These are phyloP conservation scores for Penicillium roqueforti DNA, from an alignment of 495 filamentous ascomycete genomes.

Conservation along the genomic window DNA sequence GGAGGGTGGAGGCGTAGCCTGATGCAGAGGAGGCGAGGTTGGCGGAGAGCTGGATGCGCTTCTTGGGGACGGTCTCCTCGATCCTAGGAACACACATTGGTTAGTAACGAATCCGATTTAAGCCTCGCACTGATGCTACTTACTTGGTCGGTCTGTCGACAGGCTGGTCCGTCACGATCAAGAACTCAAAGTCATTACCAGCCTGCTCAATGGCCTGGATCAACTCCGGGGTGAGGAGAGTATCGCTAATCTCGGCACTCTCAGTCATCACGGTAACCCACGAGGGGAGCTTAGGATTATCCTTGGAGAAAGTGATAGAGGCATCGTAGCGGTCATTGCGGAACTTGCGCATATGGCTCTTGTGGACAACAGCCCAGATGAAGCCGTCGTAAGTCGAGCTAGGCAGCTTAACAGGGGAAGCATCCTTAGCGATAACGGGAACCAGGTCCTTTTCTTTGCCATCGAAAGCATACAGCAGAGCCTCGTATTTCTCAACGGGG, in stretches of 20 bases:
- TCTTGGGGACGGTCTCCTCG: conserved; percentile 77
- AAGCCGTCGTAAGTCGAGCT: conserved; percentile 86
- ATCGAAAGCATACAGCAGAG: conserved; percentile 80
- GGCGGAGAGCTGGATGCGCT: conserved; percentile 76
- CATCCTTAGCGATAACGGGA: conserved; percentile 52
- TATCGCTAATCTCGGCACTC: conserved; percentile 90
- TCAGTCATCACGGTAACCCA: conserved; percentile 97
- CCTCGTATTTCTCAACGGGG: conserved; percentile 68
- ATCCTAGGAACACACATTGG: conserved; percentile 49
- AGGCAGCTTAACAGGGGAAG: conserved; percentile 46
- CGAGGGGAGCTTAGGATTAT: conserved; percentile 79
- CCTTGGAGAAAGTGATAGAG: conserved; percentile 86
- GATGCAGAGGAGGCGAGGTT: conserved; percentile 58
- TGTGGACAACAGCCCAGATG: conserved; percentile 93
- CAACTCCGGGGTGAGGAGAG: conserved; percentile 77
- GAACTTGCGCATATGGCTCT: conserved; percentile 84
- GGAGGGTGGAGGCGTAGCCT: conserved; percentile 61
- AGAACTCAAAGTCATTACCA: conserved; percentile 77
- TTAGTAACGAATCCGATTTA: conserved; percentile 1
- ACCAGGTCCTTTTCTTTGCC: conserved; percentile 78
- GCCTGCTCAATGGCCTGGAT: conserved; percentile 75
- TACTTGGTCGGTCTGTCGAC: conserved; percentile 85
- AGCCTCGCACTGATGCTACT: conserved; percentile 22
- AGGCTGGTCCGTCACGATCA: conserved; percentile 89
- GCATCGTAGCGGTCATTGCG: conserved; percentile 93